Evolutionary conservation across 495 filamentous ascomycete genomes (phyloP).

Genomic region (Delitschia confertaspora): DNA sequence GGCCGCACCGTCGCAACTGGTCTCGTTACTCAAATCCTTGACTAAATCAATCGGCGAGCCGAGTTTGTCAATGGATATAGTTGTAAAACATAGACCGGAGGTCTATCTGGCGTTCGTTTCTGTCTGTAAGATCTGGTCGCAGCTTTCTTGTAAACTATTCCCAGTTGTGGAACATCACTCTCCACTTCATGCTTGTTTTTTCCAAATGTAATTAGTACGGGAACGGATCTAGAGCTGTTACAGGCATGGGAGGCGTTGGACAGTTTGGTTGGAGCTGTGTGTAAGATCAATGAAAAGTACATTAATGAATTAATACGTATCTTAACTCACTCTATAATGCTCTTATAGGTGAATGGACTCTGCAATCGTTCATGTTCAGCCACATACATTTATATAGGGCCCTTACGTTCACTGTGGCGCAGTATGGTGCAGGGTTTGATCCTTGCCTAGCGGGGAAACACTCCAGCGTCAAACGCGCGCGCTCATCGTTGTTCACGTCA

Average conservation of each 20-base stretch:
- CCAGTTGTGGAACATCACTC: not conserved
- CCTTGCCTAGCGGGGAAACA: too few relatives aligned
- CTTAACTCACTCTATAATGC: too few relatives aligned
- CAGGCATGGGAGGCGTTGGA: constrained; percentile 4
- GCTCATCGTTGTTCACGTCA: too few relatives aligned
- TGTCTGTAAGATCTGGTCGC: not conserved
- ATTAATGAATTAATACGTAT: too few relatives aligned
- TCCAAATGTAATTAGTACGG: not conserved
- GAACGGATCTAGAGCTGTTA: not conserved
- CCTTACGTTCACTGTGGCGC: too few relatives aligned
- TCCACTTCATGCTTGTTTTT: not conserved
- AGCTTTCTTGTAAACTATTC: not conserved
- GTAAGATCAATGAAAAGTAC: too few relatives aligned
- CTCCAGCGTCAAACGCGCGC: too few relatives aligned
- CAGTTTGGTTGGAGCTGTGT: too few relatives aligned
- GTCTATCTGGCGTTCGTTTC: not conserved
- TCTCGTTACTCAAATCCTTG: constrained; percentile 21
- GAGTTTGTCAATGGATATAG: not conserved
- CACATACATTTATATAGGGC: too few relatives aligned
- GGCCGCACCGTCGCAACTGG: constrained; percentile 46
- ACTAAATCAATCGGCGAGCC: constrained; percentile 7
- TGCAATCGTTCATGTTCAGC: too few relatives aligned
- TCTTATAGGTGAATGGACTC: too few relatives aligned
- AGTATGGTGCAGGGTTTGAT: too few relatives aligned
- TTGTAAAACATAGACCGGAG: not conserved